Evolutionary conservation across 2,329 filamentous ascomycete genomes (phyloP), one percentile per base, ranked within the genome.

Genomic region (Sclerotiophoma versabilis): DNA sequence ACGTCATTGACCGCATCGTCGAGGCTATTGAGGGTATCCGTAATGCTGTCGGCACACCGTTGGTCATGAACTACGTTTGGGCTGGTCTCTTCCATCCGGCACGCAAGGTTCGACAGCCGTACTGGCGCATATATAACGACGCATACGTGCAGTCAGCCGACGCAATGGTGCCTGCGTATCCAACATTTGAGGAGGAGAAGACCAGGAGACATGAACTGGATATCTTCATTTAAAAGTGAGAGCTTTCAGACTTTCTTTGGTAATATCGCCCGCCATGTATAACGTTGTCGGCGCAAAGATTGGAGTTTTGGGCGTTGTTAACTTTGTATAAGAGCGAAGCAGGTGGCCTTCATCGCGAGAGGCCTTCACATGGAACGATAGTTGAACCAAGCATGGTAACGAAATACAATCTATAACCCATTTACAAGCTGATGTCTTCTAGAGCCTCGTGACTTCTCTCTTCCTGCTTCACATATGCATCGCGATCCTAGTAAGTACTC

Each of bases 41-140:
- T 41, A 92, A 97, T 81, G 92, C 93, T 0, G 89, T 98, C 37
- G 95, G 95, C 0, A 91, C 92, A 0, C 95, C 95, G 2, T 80
- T 96, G 19, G 91, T 97, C 29, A 89, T 99, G 84, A 99, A 99
- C 79, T 99, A 99, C 75, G 89, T 98, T 56, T 98, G 93, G 93
- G 93, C 95, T 0, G 95, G 95, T 15, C 81, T 99, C 15, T 99
- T 99, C 83, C 96, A 99, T 73, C 93, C 95, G 0, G 95, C 95
- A 3, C 85, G 95, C 59, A 98, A 98, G 79, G 95, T 99, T 48
- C 85, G 95, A 57, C 88, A 87, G 60, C 95, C 96, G 17, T 99
- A 98, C 79, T 99, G 95, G 93, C 84, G 95, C 54, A 80, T 99
- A 36, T 97, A 97, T 79, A 99, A 99, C 69, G 92, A 97, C 75